Evolutionary conservation across 495 filamentous ascomycete species (phyloP).

Genomic region (Viridothelium virens): DNA sequence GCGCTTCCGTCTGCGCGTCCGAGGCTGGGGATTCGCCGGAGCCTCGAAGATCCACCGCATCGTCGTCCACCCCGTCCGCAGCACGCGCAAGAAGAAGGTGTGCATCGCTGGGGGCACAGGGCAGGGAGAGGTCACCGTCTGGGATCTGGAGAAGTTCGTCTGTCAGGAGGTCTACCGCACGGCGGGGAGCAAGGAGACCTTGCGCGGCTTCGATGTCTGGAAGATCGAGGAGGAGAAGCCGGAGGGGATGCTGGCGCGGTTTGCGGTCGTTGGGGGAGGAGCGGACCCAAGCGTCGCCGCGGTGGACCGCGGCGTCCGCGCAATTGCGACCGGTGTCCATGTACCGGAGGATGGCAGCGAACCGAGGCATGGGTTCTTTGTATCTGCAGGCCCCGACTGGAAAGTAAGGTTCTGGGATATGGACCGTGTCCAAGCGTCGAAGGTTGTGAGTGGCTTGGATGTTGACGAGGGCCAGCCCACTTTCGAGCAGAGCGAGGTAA

Average conservation of each 20-base stretch:
- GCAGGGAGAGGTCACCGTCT: slow-evolving; percentile 85
- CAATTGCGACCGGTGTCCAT: slow-evolving; percentile 47
- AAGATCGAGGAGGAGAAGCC: slow-evolving; percentile 83
- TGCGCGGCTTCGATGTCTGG: slow-evolving; percentile 72
- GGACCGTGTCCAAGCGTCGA: slow-evolving; percentile 59
- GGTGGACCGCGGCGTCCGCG: slow-evolving; percentile 44
- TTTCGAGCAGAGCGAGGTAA: slow-evolving; percentile 64
- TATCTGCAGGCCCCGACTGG: slow-evolving; percentile 82
- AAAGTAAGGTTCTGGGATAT: slow-evolving; percentile 93
- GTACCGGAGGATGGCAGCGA: slow-evolving; percentile 51
- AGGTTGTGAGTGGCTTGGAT: slow-evolving; percentile 71
- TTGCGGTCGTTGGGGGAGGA: slow-evolving; percentile 50
- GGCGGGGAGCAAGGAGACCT: slow-evolving; percentile 37
- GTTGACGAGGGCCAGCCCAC: slow-evolving; percentile 60
- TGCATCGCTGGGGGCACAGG: slow-evolving; percentile 84
- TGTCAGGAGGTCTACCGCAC: slow-evolving; percentile 85
- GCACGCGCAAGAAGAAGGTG: slow-evolving; percentile 58
- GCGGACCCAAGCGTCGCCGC: slow-evolving; percentile 39
- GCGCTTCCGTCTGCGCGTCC: slow-evolving; percentile 78
- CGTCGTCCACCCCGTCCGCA: slow-evolving; percentile 58
- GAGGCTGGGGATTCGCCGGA: slow-evolving; percentile 81
- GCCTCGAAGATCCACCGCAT: slow-evolving; percentile 75
- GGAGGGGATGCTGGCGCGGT: slow-evolving; percentile 81
- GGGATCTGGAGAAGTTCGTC: slow-evolving; percentile 85
- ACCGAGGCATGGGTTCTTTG: slow-evolving; percentile 57